Conservation (phyloP, 2,329 filamentous ascomycete genomes). For the Corinectria fuckeliana region DNA sequence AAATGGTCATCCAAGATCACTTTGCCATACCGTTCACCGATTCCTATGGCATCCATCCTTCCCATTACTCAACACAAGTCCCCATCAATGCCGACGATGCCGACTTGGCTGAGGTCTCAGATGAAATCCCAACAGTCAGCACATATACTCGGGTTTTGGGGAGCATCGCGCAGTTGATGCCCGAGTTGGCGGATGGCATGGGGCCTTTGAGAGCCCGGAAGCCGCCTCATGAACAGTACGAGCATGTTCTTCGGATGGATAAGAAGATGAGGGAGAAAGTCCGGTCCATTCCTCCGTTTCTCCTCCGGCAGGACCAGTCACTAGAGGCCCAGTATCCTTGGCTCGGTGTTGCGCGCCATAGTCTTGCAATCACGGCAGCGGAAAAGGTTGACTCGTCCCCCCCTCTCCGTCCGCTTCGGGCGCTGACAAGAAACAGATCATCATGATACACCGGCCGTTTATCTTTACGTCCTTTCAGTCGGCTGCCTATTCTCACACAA, state of each 20-base stretch:
- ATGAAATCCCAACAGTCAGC: slow-evolving; percentile 1
- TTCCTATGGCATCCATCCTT: slow-evolving; percentile 1
- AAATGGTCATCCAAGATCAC: slow-evolving; percentile 10
- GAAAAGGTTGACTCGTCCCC: too few relatives aligned
- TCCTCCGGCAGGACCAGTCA: too few relatives aligned
- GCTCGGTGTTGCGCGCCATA: slow-evolving; percentile 1
- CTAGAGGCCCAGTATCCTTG: neutral
- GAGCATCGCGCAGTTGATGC: slow-evolving; percentile 2
- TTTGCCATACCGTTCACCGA: slow-evolving; percentile 7
- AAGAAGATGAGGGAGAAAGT: neutral
- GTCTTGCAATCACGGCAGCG: slow-evolving; percentile 2
- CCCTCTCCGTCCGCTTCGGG: too few relatives aligned
- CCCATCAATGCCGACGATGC: neutral
- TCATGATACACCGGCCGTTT: slow-evolving; percentile 10
- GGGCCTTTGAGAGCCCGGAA: neutral
- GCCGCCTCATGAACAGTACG: neutral
- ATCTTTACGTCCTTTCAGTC: neutral
- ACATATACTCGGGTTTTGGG: neutral
- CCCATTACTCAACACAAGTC: neutral
- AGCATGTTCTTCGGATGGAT: neutral
- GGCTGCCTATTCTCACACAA: neutral
- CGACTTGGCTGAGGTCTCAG: neutral
- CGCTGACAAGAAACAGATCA: too few relatives aligned
- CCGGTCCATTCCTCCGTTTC: neutral
- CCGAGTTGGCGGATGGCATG: neutral